Evolutionary conservation across 192 early-diverging fungal genomes (phyloP).

Genomic region (Podila epicladia): DNA sequence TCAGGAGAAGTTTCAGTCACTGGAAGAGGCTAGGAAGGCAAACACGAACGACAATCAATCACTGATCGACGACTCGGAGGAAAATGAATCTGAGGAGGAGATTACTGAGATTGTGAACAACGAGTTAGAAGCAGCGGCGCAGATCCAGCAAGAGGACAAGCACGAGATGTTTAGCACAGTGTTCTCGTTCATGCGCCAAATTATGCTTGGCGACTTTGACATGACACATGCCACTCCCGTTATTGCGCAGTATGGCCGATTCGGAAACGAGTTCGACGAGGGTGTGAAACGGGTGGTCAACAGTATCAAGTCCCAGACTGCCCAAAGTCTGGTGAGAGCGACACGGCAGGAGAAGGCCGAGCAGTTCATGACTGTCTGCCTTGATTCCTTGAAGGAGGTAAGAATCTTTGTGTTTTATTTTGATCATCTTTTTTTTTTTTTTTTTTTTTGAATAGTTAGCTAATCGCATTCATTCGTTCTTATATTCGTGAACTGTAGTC

Average conservation of each 20-base stretch:
- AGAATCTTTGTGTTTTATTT: neutral
- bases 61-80: slow-evolving; percentile 1
- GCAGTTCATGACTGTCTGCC: slow-evolving; percentile 43
- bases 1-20: slow-evolving; percentile 9
- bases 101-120: slow-evolving; percentile 22
- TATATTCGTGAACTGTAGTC: slow-evolving; percentile 7
- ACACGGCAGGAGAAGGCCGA: slow-evolving; percentile 19
- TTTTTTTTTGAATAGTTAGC: neutral
- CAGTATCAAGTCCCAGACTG: slow-evolving; percentile 49
- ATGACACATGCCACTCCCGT: slow-evolving; percentile 36
- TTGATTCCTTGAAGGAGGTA: slow-evolving; percentile 58
- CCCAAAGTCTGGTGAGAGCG: slow-evolving; percentile 8
- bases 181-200: slow-evolving; percentile 51
- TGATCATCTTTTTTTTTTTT: neutral
- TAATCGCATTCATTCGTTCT: neutral
- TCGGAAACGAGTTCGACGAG: slow-evolving; percentile 56
- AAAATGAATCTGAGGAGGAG: slow-evolving; percentile 2
- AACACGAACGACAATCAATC: slow-evolving; percentile 2
- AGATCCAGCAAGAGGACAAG: slow-evolving; percentile 44
- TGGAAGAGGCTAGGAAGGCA: slow-evolving; percentile 18
- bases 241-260: slow-evolving; percentile 47
- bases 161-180: slow-evolving; percentile 51
- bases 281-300: slow-evolving; percentile 53
- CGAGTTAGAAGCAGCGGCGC: slow-evolving; percentile 18
- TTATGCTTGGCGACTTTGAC: slow-evolving; percentile 55